These are phyloP conservation scores for Alopecurus myosuroides DNA, from an alignment of 176 grass and related monocot genomes.

Conservation along the genomic window DNA sequence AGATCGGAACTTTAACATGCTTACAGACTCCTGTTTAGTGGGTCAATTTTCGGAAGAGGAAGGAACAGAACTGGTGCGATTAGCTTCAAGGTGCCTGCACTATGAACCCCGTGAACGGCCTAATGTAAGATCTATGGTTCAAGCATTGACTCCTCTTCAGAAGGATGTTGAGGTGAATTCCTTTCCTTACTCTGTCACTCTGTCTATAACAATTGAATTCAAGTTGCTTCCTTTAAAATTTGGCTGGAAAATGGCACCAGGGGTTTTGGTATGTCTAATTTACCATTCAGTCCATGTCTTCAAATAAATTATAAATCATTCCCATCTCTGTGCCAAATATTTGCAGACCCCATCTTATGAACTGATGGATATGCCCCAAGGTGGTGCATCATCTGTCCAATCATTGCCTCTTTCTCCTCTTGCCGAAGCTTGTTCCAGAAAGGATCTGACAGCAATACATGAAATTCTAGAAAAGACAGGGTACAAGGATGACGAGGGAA, in stretches of 20 bases:
- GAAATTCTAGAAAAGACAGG: conserved; percentile 89
- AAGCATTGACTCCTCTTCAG: conserved; percentile 80
- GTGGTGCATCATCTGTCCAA: conserved; percentile 61
- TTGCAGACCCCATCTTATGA: conserved; percentile 79
- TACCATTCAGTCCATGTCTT: neutral
- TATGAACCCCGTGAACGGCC: conserved; percentile 94
- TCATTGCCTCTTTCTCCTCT: conserved; percentile 78
- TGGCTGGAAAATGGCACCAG: neutral
- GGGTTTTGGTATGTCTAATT: conserved; percentile 12
- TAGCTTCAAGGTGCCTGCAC: conserved; percentile 97
- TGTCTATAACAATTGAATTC: neutral
- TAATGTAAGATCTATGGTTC: conserved; percentile 84
- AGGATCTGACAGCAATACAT: conserved; percentile 97
- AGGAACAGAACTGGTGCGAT: conserved; percentile 87
- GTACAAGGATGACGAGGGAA: conserved; percentile 97
- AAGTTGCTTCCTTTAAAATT: neutral
- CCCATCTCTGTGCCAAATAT: neutral
- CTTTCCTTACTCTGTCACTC: conserved; percentile 9
- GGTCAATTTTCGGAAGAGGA: conserved; percentile 98
- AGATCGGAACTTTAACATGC: conserved; percentile 93
- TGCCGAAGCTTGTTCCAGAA: conserved; percentile 93
- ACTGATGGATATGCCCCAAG: conserved; percentile 75
- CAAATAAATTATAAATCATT: conserved; percentile 9
- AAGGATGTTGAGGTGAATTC: conserved; percentile 77
- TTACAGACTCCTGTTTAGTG: conserved; percentile 93